Percentiles rank a stretch among this genome's conserved stretches.
Evolutionary conservation across 768 basidiomycete genomes (phyloP).

Genomic region (Leccinum arenicola): DNA sequence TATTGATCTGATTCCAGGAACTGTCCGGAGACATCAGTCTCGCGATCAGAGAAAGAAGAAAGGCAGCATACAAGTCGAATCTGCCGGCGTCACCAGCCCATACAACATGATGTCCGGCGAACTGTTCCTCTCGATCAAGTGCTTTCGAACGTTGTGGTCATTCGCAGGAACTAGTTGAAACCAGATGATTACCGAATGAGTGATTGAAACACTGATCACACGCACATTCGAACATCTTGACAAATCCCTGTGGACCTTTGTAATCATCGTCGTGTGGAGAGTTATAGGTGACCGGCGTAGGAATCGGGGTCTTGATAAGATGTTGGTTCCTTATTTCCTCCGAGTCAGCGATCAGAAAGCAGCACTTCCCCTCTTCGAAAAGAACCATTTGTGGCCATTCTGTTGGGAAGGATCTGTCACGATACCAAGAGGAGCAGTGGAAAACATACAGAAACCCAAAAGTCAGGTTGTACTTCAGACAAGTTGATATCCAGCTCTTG

Average conservation of each 20-base stretch:
- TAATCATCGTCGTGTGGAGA: slow-evolving; percentile 41
- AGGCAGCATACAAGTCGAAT: slow-evolving; percentile 72
- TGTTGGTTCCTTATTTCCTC: slow-evolving; percentile 53
- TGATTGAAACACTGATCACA: background rate
- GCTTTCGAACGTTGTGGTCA: slow-evolving; percentile 67
- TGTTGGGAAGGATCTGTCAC: slow-evolving; percentile 21
- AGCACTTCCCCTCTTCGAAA: slow-evolving; percentile 63
- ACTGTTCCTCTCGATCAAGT: slow-evolving; percentile 71
- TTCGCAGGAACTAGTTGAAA: slow-evolving; percentile 57
- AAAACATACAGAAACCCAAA: slow-evolving; percentile 69
- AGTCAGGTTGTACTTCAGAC: slow-evolving; percentile 59
- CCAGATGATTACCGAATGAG: background rate
- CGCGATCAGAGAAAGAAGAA: background rate
- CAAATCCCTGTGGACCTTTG: slow-evolving; percentile 37
- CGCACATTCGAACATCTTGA: slow-evolving; percentile 47
- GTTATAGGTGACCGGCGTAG: slow-evolving; percentile 1
- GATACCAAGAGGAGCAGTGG: background rate
- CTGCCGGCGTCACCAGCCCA: slow-evolving; percentile 71
- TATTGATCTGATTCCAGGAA: slow-evolving; percentile 70
- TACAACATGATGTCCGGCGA: slow-evolving; percentile 82
- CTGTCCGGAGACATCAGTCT: slow-evolving; percentile 34
- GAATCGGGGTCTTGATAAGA: slow-evolving; percentile 33
- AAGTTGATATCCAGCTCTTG: slow-evolving; percentile 65
- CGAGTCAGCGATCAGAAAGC: background rate
- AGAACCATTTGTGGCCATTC: slow-evolving; percentile 89